These are phyloP conservation scores for Colletotrichum chrysophilum DNA, from an alignment of 2,329 filamentous ascomycete genomes.

Conservation along the genomic window DNA sequence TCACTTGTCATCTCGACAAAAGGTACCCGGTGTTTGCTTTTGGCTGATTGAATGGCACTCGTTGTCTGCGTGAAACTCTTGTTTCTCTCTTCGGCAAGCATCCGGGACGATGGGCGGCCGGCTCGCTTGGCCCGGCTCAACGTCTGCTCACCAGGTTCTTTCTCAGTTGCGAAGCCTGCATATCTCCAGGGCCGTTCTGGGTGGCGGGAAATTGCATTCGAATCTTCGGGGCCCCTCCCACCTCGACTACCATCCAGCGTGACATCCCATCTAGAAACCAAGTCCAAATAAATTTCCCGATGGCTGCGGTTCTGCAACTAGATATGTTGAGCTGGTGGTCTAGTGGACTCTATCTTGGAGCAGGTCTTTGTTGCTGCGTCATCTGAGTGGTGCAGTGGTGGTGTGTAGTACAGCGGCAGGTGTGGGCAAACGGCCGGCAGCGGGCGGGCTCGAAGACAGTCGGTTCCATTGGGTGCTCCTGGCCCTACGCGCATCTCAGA, in stretches of 20 bases:
- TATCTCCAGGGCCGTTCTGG: background rate
- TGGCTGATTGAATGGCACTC: background rate
- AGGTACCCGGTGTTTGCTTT: background rate
- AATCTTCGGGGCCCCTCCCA: background rate
- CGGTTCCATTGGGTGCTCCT: background rate
- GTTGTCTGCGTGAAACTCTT: background rate
- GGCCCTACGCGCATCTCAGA: background rate
- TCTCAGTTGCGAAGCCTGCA: background rate
- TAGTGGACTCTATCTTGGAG: background rate
- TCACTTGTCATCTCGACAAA: background rate
- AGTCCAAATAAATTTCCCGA: constrained; percentile 3
- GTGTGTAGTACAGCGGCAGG: background rate
- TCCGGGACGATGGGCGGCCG: background rate
- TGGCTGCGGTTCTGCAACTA: background rate
- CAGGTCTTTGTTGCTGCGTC: background rate
- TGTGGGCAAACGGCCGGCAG: background rate
- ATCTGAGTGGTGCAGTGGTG: background rate
- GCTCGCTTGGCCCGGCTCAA: background rate
- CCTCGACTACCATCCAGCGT: background rate
- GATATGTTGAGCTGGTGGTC: background rate
- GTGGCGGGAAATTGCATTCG: constrained; percentile 19
- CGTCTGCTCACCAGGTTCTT: background rate
- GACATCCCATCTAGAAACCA: constrained; percentile 11
- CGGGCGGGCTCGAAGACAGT: background rate
- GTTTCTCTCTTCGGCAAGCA: constrained; percentile 1